phyloP scores from a whole-genome alignment of 1,284 basidiomycete species.

The Ganoderma meredithae region DNA sequence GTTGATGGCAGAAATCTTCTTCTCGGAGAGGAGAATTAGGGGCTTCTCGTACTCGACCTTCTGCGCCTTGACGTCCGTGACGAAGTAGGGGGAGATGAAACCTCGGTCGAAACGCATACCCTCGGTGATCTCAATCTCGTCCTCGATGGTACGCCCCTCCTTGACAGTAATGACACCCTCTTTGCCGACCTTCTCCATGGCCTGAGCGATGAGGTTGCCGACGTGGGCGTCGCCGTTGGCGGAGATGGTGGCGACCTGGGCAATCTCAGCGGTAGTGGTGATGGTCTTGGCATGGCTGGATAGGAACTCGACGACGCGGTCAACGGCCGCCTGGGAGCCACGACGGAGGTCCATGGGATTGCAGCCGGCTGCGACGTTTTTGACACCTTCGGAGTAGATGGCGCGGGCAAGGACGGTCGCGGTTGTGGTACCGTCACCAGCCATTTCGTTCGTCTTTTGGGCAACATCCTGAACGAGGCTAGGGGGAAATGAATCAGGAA shows the following conservation, averaged over 20 bases:
- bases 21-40: constrained; percentile 91
- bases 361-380: constrained; percentile 99
- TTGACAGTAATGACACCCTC: constrained; percentile 99
- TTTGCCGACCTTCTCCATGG: constrained; percentile 99
- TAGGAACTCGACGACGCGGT: constrained; percentile 94
- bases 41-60: constrained; percentile 99
- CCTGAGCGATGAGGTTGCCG: constrained; percentile 96
- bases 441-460: constrained; percentile 96
- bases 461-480: constrained; percentile 97
- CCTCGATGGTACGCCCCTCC: constrained; percentile 97
- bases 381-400: constrained; percentile 98
- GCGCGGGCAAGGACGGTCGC: constrained; percentile 97
- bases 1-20: constrained; percentile 96
- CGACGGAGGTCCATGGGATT: constrained; percentile 99
- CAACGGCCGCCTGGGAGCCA: constrained; percentile 95
- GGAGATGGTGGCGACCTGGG: constrained; percentile 98
- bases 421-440: constrained; percentile 98
- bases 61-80: constrained; percentile 98
- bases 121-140: constrained; percentile 99
- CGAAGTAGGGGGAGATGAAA: constrained; percentile 98
- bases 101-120: constrained; percentile 99
- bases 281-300: constrained; percentile 92
- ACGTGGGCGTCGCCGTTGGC: constrained; percentile 97
- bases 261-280: constrained; percentile 97
- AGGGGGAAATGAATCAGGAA: constrained; percentile 15